Evolutionary conservation across 176 grass and related monocot species (phyloP).

Genomic region (Lolium perenne): DNA sequence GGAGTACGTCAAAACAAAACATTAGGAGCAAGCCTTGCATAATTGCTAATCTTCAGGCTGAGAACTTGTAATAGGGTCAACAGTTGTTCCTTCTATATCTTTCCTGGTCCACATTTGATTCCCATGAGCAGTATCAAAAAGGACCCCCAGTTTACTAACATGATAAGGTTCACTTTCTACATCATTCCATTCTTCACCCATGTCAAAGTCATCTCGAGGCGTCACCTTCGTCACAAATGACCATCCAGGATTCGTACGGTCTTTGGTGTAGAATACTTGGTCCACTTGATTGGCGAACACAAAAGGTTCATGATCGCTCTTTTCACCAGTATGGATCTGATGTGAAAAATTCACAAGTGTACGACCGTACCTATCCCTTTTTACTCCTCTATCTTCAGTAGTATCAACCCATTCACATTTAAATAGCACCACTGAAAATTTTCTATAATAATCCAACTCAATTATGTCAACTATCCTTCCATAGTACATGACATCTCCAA

Average conservation of each 20-base stretch:
- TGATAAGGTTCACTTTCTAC: constrained; percentile 3
- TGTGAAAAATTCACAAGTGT: constrained; percentile 36
- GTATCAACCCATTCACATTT: constrained; percentile 47
- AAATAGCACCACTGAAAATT: constrained; percentile 24
- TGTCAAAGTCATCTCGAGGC: constrained; percentile 26
- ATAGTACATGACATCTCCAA: constrained; percentile 37
- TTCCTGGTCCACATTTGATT: not conserved
- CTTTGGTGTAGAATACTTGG: constrained; percentile 27
- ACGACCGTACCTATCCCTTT: constrained; percentile 25
- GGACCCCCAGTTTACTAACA: not conserved
- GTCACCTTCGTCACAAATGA: constrained; percentile 17
- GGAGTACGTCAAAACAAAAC: not conserved
- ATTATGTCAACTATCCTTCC: constrained; percentile 38
- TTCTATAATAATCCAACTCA: constrained; percentile 14
- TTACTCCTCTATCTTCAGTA: not conserved
- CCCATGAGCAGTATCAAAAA: not conserved
- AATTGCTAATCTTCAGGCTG: not conserved
- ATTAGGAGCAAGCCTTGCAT: not conserved
- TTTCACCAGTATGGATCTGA: constrained; percentile 13
- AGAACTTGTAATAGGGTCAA: not conserved
- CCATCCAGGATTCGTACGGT: constrained; percentile 20
- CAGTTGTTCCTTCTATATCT: constrained; percentile 14
- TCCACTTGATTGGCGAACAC: constrained; percentile 37
- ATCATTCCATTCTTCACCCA: constrained; percentile 38
- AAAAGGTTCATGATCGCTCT: constrained; percentile 15